Evolutionary conservation across 2,329 filamentous ascomycete species (phyloP).

Genomic region (Colletotrichum sp.): DNA sequence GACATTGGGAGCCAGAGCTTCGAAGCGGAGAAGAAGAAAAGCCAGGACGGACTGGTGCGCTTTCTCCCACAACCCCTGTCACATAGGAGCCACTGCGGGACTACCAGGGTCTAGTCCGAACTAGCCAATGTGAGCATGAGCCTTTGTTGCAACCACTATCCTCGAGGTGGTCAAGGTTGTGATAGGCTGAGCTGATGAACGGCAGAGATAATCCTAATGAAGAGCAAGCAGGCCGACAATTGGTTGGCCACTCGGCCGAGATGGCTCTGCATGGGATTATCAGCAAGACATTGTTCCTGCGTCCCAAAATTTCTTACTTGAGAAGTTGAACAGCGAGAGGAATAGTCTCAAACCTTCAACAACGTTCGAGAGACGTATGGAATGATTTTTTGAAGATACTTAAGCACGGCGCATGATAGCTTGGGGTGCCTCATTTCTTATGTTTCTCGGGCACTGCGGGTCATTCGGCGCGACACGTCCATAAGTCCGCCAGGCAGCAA

Average conservation of each 20-base stretch:
- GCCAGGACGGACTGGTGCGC: background rate
- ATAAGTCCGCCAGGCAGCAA: background rate
- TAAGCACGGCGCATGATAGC: background rate
- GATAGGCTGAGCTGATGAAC: background rate
- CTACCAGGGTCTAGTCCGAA: background rate
- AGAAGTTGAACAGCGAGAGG: background rate
- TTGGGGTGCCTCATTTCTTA: background rate
- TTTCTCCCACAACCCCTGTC: background rate
- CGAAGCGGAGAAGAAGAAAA: background rate
- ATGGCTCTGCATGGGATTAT: background rate
- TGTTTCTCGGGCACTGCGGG: fast-evolving
- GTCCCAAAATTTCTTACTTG: background rate
- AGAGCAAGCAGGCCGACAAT: background rate
- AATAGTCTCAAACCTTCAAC: fast-evolving
- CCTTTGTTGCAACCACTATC: background rate
- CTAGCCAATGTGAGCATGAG: background rate
- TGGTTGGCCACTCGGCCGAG: background rate
- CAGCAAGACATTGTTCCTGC: fast-evolving
- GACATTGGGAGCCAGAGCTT: background rate
- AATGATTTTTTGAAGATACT: fast-evolving
- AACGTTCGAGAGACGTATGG: background rate
- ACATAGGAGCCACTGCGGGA: background rate
- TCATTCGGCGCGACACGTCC: background rate
- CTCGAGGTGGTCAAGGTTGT: background rate
- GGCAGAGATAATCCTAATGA: background rate